phyloP scores from a whole-genome alignment of 139 green algal species.

The Eudorina sp. region DNA sequence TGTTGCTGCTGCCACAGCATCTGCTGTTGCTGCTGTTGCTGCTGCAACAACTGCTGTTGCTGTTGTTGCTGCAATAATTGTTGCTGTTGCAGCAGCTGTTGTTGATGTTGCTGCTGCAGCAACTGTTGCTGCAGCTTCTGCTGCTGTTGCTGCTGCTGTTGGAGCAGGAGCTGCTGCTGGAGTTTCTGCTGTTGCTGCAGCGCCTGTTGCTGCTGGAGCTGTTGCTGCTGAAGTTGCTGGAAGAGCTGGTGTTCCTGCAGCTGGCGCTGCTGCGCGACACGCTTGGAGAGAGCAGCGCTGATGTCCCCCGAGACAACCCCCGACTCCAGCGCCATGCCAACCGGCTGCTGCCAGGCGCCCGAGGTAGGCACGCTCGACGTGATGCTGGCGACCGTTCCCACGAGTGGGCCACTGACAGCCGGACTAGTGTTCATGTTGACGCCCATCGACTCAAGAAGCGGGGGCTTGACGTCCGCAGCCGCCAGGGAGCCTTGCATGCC shows the following conservation, averaged over 20 bases:
- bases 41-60: background rate
- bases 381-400: background rate
- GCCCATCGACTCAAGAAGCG: background rate
- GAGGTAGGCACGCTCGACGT: constrained; percentile 4
- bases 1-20: no score
- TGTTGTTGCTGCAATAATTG: background rate
- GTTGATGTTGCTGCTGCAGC: constrained; percentile 7
- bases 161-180: background rate
- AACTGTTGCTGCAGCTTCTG: background rate
- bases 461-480: background rate
- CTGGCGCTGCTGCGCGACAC: background rate
- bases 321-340: background rate
- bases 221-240: background rate
- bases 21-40: constrained; percentile 8
- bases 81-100: constrained; percentile 13
- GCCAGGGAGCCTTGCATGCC: background rate
- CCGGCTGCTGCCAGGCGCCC: background rate
- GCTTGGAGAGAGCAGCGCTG: background rate
- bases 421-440: background rate
- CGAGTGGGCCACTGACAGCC: background rate
- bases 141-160: background rate
- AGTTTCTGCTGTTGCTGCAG: constrained; percentile 2
- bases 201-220: background rate
- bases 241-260: background rate
- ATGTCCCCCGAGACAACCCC: background rate